Conservation (phyloP, 106 monocot species). For the Amphibolis antarctica region DNA sequence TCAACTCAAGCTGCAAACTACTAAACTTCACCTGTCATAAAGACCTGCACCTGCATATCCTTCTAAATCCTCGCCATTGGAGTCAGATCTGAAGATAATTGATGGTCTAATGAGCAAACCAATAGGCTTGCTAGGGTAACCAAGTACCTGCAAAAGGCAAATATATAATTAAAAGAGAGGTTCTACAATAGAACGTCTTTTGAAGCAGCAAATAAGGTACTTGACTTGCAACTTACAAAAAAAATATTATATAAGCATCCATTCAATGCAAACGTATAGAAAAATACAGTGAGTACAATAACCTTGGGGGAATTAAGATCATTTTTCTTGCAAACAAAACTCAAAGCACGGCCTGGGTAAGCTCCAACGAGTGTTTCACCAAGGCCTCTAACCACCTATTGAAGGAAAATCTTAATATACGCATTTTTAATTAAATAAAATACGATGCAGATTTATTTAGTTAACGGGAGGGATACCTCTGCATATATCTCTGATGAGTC, state of each 20-base stretch:
- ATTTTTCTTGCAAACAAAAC: slow-evolving; percentile 71
- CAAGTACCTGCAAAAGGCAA: slow-evolving; percentile 40
- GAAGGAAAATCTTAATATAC: background rate
- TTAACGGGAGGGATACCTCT: slow-evolving; percentile 33
- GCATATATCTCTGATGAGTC: slow-evolving; percentile 91
- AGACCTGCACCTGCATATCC: slow-evolving; percentile 96
- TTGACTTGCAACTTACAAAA: too few species aligned
- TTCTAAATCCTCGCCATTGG: slow-evolving; percentile 97
- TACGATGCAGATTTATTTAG: background rate
- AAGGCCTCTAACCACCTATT: slow-evolving; percentile 85
- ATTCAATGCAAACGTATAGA: too few species aligned
- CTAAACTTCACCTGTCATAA: slow-evolving; percentile 59
- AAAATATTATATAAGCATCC: too few species aligned
- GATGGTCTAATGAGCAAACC: slow-evolving; percentile 77
- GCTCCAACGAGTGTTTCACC: slow-evolving; percentile 98
- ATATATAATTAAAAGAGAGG: background rate
- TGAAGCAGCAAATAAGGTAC: background rate
- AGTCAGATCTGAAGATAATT: slow-evolving; percentile 92
- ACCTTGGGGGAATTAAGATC: slow-evolving; percentile 69
- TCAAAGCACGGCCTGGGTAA: slow-evolving; percentile 90
- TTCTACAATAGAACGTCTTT: background rate
- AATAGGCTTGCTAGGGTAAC: slow-evolving; percentile 90
- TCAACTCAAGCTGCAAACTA: too few species aligned
- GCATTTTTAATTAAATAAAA: background rate
- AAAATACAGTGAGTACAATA: too few species aligned